Evolutionary conservation across 2,329 filamentous ascomycete species (phyloP), one percentile per base, ranked within the genome.

Genomic region (Taxawa tesnikishii): DNA sequence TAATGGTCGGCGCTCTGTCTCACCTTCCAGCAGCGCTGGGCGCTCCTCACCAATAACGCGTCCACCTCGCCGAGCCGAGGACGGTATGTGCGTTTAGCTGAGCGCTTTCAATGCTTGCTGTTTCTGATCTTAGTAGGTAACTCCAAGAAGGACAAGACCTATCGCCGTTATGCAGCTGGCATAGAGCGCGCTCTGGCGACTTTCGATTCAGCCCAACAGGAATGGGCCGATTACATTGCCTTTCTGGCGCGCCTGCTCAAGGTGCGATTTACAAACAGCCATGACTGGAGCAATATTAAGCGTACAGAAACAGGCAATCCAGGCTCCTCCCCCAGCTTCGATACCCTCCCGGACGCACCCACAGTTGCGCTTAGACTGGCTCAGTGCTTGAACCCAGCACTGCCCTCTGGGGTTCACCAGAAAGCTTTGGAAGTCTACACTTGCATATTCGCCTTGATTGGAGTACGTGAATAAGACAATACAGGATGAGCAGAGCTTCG

Each of bases 181-280:
- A 78, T 98, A 43, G 88, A 96, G 50, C 75, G 85, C 55, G 82
- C 85, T 19, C 69, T 98, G 40, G 73, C 81, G 28, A 68, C 94
- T 19, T 98, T 94, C 62, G 90, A 98, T 53, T 87, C 83, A 11
- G 77, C 84, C 17, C 68, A 94, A 45, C 85, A 96, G 59, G 90
- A 98, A 74, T 98, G 90, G 90, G 90, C 92, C 29, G 90, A 98
- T 61, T 98, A 98, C 54, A 98, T 98, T 49, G 94, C 88, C 12
- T 98, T 96, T 54, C 63, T 98, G 34, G 92, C 83, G 52, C 76
- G 84, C 40, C 67, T 98, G 29, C 67, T 94, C 40, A 96, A 94
- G 74, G 83, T 87, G n/a, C n/a, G n/a, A n/a, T n/a, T n/a, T n/a
- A n/a, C n/a, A n/a, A n/a, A n/a, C n/a, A n/a, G n/a, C n/a, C n/a